Base-by-base conservation (phyloP, 1,139 yeast species). In the Candida smagusa region DNA sequence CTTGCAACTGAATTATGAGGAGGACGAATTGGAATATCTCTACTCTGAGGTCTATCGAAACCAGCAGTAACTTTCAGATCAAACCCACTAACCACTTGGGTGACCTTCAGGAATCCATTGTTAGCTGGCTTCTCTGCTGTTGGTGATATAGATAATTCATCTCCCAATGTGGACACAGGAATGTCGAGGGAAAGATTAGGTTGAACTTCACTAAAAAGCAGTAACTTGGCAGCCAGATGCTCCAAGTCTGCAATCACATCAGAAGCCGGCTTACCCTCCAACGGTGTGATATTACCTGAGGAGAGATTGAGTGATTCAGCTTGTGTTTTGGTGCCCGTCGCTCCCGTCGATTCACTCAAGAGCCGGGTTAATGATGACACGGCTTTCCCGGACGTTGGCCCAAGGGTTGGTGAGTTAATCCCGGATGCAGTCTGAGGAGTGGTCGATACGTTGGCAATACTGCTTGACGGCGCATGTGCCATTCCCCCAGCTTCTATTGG, bases 321-420 rank as follows among this genome's bases (percentile, higher is more conserved):
- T 22, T 51, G 54, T 34, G 54, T 55, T 22, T 56, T 52, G 31
- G 67, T 59, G 31, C 48, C 46, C 8, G 45, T 42, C 7, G 68
- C 68, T 16, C 58, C 46, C 41, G 57, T 54, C 22, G 68, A 62
- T 42, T 69, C 74, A 42, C 66, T 63, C 43, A 71, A 56, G 21
- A 71, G 62, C 39, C 72, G 52, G 11, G 77, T 71, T 46, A 71
- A 59, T n/a, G 75, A 67, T 36, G 68, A 59, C 32, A 65, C 49
- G 12, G 29, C 35, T 9, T 19, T 24, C 12, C 23, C 30, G 12
- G n/a, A n/a, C 30, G 28, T 28, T 21, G 32, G 33, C 11, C 23
- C 30, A 7, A 30, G n/a, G 21, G 28, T 25, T 11, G 39, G 39
- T 9, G 39, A 36, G 36, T 22, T 30, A 8, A 30, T 11, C 9